phyloP scores from a whole-genome alignment of 352 stramenopile genomes.

The Phytophthora melonis region DNA sequence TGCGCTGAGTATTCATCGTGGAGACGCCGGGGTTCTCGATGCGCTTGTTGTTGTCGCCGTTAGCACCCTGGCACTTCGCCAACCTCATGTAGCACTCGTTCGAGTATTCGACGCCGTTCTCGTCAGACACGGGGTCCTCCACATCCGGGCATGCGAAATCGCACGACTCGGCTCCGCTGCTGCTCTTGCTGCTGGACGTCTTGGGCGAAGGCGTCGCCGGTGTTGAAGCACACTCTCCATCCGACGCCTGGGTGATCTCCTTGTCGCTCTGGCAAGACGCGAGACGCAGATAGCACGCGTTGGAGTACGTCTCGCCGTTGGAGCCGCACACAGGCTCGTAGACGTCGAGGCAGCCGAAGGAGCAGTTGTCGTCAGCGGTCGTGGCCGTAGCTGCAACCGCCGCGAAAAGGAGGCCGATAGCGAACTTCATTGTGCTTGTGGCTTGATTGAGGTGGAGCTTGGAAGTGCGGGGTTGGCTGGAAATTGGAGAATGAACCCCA shows the following conservation, averaged over 20 bases:
- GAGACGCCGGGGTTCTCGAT: background rate
- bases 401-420: constrained; percentile 16
- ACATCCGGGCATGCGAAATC: constrained; percentile 19
- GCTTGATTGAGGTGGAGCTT: background rate
- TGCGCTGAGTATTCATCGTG: background rate
- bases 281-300: constrained; percentile 40
- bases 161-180: constrained; percentile 3
- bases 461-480: background rate
- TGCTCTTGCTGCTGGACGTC: constrained; percentile 1
- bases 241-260: constrained; percentile 18
- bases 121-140: constrained; percentile 39
- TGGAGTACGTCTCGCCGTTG: constrained; percentile 56
- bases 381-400: constrained; percentile 3
- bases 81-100: constrained; percentile 50
- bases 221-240: constrained; percentile 36
- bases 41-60: constrained; percentile 11
- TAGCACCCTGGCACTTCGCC: constrained; percentile 37
- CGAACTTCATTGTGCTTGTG: constrained; percentile 27
- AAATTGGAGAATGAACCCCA: constrained; percentile 25
- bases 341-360: constrained; percentile 29
- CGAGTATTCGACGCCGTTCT: constrained; percentile 44
- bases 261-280: constrained; percentile 41
- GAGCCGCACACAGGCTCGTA: constrained; percentile 53
- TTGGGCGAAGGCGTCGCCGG: constrained; percentile 8
- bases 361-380: constrained; percentile 16